Base-by-base conservation (phyloP, 192 early-diverging fungal species). In the Diversispora epigaea region DNA sequence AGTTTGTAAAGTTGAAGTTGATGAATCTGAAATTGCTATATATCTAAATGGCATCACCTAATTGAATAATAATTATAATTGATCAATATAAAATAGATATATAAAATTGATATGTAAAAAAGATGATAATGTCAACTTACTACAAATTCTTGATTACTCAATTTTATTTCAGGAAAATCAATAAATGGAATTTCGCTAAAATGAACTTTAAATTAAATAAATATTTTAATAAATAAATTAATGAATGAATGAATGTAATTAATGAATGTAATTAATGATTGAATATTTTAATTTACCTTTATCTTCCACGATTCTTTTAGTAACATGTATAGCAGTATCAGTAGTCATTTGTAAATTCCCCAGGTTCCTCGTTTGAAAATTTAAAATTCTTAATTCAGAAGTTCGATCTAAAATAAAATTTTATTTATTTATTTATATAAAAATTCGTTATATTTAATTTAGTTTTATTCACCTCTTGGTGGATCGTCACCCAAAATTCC, bases 281-380 rank as follows among this genome's bases (percentile, higher is more conserved):
- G 14, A 17, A 4, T 11, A 45, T 40, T 39, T 55, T 22, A 45
- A 77, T 73, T 65, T 85, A 87, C 85, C 77, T 75, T 84, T 83
- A 45, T 89, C 82, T 69, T 92, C 88, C 14, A 94, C 76, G 3
- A 94, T 83, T 32, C 82, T 79, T 61, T 89, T 83, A 15, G 93
- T 84, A 17, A 93, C 92, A 58, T 90, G 80, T 58, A 93, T 84
- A 4, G 92, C 92, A 9, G 93, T 94, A 60, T 94, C 93, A 3
- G 93, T 94, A 41, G 93, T 93, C 93, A 94, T 94, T 76, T 94
- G 93, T 14, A 90, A 80, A 3, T 86, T 78, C 19, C 92, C 93
- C 73, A 94, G 81, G 57, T 91, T 90, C 56, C 93, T 84, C 12
- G 84, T 85, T 19, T 83, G 83, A 77, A 93, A 93, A 43, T 91